phyloP scores from a whole-genome alignment of 371 early-diverging fungal species.

The Mortierella sp. region DNA sequence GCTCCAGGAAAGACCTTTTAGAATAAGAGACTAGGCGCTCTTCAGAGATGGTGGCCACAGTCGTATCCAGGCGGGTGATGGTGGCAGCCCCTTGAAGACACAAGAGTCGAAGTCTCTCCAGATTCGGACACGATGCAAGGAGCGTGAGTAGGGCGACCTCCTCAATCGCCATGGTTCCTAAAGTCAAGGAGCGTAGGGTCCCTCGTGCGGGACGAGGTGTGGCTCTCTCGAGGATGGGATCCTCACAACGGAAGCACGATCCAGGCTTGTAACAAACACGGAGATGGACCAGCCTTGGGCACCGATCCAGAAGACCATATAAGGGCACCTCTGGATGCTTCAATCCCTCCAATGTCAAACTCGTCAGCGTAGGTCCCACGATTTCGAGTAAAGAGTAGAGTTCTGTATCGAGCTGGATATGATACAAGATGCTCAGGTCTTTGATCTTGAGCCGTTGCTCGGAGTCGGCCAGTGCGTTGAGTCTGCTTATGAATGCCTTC shows the following conservation, averaged over 20 bases:
- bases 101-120: neutral
- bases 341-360: neutral
- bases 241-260: too few species aligned
- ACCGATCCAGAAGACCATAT: neutral
- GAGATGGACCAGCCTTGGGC: neutral
- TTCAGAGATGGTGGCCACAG: neutral
- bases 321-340: neutral
- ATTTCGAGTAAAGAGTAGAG: neutral
- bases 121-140: neutral
- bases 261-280: neutral
- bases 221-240: too few species aligned
- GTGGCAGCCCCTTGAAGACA: neutral
- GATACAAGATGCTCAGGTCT: neutral
- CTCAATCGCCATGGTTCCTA: neutral
- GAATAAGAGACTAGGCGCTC: neutral
- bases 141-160: neutral
- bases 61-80: neutral
- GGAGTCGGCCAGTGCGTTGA: neutral
- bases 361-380: neutral
- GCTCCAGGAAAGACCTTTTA: neutral
- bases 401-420: neutral
- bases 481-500: neutral
- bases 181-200: neutral
- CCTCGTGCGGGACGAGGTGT: neutral
- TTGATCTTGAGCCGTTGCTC: neutral